Evolutionary conservation across 805 yeast genomes (phyloP), one percentile per base, ranked within the genome.

Genomic region (Yamadazyma paraphyllophila): DNA sequence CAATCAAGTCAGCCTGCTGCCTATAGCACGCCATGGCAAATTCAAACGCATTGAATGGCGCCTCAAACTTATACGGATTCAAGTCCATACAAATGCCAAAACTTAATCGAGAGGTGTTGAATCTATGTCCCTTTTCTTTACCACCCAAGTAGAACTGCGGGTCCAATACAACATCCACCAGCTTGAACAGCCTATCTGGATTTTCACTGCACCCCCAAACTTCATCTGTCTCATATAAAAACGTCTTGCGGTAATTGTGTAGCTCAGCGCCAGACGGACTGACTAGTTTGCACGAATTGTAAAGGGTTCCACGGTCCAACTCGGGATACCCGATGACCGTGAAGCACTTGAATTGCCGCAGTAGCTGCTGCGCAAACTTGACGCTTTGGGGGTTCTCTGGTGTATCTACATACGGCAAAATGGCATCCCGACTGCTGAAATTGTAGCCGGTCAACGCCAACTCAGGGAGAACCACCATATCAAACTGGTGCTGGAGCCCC

Each of bases 71-170:
- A 61, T 87, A 85, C 0, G 97, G 96, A 60, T 88, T 90, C 50
- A 91, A 63, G 65, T 91, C 98, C 97, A 91, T 91, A 61, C 98
- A 91, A 5, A 91, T 89, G 0, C 97, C 98, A 44, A 91, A 71
- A n/a, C n/a, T n/a, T n/a, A n/a, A n/a, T n/a, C n/a, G n/a, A n/a
- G n/a, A n/a, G n/a, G n/a, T n/a, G n/a, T n/a, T n/a, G n/a, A n/a
- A n/a, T n/a, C n/a, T n/a, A n/a, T n/a, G n/a, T n/a, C n/a, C n/a
- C n/a, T n/a, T n/a, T n/a, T n/a, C n/a, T n/a, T n/a, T n/a, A n/a
- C n/a, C n/a, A n/a, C 43, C 34, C 7, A 47, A 26, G 38, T 59
- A 59, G 40, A 48, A 56, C 8, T 50, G 54, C 41, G 53, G 57
- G 20, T 57, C 55, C 15, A 58, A 37, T 2, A 55, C 47, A 35